Base-by-base conservation (phyloP, 768 basidiomycete species). In the Lanmaoa rubissima region DNA sequence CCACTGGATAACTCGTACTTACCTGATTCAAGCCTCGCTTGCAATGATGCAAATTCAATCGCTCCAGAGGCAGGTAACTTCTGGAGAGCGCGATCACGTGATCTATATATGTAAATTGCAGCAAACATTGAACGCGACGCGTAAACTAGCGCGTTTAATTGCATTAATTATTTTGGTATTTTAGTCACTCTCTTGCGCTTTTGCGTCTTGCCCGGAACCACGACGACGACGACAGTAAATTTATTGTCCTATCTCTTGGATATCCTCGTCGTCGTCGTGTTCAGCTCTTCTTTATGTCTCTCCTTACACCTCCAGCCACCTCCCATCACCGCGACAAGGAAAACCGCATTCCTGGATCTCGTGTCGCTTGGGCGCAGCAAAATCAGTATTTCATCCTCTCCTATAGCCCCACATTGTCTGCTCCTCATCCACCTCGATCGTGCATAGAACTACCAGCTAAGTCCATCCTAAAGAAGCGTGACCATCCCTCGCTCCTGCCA, bases 391-490 rank as follows among this genome's bases (percentile, higher is more conserved):
- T 81, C 48, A 64, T 69, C 19, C 61, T 82, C 38, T 66, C 73
- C 12, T 62, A 65, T 51, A 69, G 67, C 52, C 67, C 69, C 11
- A 70, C 74, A 38, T 47, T 45, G 8, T 53, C 64, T 46, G 45
- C 38, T 48, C 47, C 64, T 43, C 58, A 59, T 12, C 61, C 71
- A 14, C 48, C 69, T 16, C 77, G 74, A 53, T 69, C 76, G 5
- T 75, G 75, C 2, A 76, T 74, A 48, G 69, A 73, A 16, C 75
- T 63, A 14, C 88, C 88, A 0, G 53, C 71, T 21, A 87, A 80
- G 60, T 88, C 90, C 8, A 92, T 92, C 55, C 78, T 92, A 36
- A 92, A 92, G 72, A 82, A 78, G 62, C 60, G 61, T 61, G 48
- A 55, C 42, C 65, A 75, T 26, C 58, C 64, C 10, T 56, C 69